These are phyloP conservation scores for Platismatia glauca DNA, from an alignment of 495 filamentous ascomycete species.

Conservation along the genomic window DNA sequence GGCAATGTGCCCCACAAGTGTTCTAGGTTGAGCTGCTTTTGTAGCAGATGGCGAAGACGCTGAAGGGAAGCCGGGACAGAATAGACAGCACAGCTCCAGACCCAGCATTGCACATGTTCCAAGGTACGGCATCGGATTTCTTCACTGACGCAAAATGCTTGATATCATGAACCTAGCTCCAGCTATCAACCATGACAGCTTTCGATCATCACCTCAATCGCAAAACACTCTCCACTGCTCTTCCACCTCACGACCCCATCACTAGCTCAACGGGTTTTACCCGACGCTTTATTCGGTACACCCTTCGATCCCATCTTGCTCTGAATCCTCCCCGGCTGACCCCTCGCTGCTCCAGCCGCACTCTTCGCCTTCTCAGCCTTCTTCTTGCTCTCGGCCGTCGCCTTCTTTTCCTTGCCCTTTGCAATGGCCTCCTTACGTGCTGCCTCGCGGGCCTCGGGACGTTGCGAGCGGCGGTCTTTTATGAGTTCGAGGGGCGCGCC, in stretches of 20 bases:
- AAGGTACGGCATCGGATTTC: not conserved
- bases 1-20: no score
- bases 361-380: constrained; percentile 99
- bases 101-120: not conserved
- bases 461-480: constrained; percentile 91
- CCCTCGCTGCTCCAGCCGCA: constrained; percentile 64
- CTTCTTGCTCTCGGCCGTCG: constrained; percentile 76
- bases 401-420: constrained; percentile 96
- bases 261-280: constrained; percentile 63
- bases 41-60: not conserved
- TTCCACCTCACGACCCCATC: not conserved
- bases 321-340: constrained; percentile 66
- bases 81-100: not conserved
- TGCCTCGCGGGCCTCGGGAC: constrained; percentile 89
- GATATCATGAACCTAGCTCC: not conserved
- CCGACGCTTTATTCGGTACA: constrained; percentile 72
- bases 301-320: constrained; percentile 98
- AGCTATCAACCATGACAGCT: not conserved
- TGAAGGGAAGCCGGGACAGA: not conserved
- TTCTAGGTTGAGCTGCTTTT: not conserved
- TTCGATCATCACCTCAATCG: not conserved
- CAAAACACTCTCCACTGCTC: not conserved
- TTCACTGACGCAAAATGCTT: not conserved
- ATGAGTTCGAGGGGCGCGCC: constrained; percentile 98
- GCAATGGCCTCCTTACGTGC: constrained; percentile 87